These are phyloP conservation scores for Croton setiger DNA, from an alignment of 441 rosid genomes.

Conservation along the genomic window DNA sequence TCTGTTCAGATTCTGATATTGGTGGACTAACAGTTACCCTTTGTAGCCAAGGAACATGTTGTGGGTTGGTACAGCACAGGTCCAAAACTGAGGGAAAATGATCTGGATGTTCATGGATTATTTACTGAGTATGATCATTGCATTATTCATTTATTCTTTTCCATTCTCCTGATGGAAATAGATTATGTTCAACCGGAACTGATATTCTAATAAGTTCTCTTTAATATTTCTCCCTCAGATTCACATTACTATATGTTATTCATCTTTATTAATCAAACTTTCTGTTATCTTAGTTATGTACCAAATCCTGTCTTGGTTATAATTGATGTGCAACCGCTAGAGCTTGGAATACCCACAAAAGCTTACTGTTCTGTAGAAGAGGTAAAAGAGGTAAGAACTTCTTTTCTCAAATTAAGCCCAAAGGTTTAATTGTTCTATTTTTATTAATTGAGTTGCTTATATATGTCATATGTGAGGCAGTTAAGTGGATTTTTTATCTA, in stretches of 20 bases:
- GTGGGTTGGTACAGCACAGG: conserved; percentile 81
- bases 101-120: conserved; percentile 53
- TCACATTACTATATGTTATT: not conserved
- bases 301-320: conserved; percentile 69
- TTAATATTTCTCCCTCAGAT: too few relatives aligned
- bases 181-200: too few relatives aligned
- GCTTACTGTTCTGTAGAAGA: conserved; percentile 68
- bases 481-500: not conserved
- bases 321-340: conserved; percentile 68
- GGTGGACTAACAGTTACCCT: not conserved
- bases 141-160: not conserved
- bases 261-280: not conserved
- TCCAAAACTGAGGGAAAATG: conserved; percentile 63
- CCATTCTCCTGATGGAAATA: not conserved
- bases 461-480: not conserved
- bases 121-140: conserved; percentile 39
- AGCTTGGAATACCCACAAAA: conserved; percentile 68
- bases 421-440: too few relatives aligned
- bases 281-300: conserved; percentile 48
- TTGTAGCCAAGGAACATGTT: conserved; percentile 71
- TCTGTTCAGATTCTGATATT: not conserved
- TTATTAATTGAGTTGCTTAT: not conserved
- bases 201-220: too few relatives aligned
- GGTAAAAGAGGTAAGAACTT: conserved; percentile 56
- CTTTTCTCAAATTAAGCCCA: not conserved